Evolutionary conservation across 2,329 filamentous ascomycete genomes (phyloP), one percentile per base, ranked within the genome.

Genomic region (Hymenoscyphus occultus): DNA sequence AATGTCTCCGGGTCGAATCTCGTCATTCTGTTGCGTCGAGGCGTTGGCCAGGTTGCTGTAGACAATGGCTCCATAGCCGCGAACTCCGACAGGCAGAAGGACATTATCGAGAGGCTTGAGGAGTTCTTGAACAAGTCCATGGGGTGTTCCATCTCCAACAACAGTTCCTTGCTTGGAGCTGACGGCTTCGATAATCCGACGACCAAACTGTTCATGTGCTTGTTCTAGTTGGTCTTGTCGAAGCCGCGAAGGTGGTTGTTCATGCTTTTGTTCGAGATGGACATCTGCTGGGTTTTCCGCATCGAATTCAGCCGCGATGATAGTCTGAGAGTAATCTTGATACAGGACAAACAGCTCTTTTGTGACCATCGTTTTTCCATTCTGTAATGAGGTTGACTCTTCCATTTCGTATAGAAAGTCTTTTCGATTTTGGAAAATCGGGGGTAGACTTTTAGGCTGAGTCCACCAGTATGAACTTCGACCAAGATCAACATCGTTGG

Each of bases 31-130:
- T 73, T 91, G 88, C 3, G 93, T 94, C 6, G 91, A 92, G 1
- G 95, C 94, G 75, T 99, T 99, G 74, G 92, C 95, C 65, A 98
- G 85, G 76, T 99, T 99, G 69, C 91, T 87, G 77, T 99, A 99
- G 14, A 99, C 92, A 31, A 96, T 82, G 4, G 94, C 93, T 67
- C 95, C 95, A 76, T 94, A 99, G 3, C 92, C 86, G 59, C 94
- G 90, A 12, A 87, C 92, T n/a, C 94, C 94, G 6, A 98, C 87
- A 0, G 95, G 94, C 2, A 84, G 81, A 4, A 99, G 84, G 0
- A 91, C 93, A 65, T 91, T 87, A 16, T 84, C 81, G 71, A 93
- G 84, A 0, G 90, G 88, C 45, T 84, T 84, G 60, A 99, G 83
- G 5, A 98, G 85, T 72, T 97, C 90, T 59, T 87, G 80, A n/a